Evolutionary conservation across 495 filamentous ascomycete species (phyloP), one percentile per base, ranked within the genome.

Genomic region (Ascodesmis nigricans): DNA sequence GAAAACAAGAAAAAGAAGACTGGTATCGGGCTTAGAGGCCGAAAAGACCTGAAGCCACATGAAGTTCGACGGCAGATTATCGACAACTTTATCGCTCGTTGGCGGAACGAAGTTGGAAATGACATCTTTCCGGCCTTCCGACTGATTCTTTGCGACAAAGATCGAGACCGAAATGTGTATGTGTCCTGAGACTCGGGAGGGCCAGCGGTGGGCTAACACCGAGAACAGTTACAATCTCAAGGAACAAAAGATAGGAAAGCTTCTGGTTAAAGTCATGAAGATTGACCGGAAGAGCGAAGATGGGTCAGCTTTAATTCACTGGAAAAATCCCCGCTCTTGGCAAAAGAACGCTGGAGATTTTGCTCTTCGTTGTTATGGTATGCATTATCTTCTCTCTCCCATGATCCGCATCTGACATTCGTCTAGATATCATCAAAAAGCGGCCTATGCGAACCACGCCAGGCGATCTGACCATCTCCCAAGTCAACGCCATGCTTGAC

Each of bases 41-140:
- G 23, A 11, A 6, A 6, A 11, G 67, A 62, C 21, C 56, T 72
- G 13, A 74, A 72, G n/a, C 78, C 83, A 3, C 69, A 82, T 46
- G 83, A 95, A 47, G 62, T 73, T 33, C 66, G 83, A 5, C 69
- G 74, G n/a, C 68, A 70, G 45, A 75, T 95, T 44, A 84, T 97
- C 52, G 71, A 83, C 39, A 65, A 73, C 17, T 97, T 91, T 58
- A 79, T 97, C 44, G 68, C 75, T 17, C 68, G 69, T 51, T 97
- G 87, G 87, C 64, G 82, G 21, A 66, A 68, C 31, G 74, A 90
- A 29, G 81, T 91, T 14, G 87, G 87, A 29, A 60, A 76, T 44
- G 83, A 97, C 50, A 78, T 95, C 42, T 92, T 90, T 55, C 90
- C 90, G 2, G 83, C 81, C 13, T 69, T 97, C 53, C 68, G 87